These are phyloP conservation scores for Clathrus columnatus DNA, from an alignment of 768 basidiomycete species.

Conservation along the genomic window DNA sequence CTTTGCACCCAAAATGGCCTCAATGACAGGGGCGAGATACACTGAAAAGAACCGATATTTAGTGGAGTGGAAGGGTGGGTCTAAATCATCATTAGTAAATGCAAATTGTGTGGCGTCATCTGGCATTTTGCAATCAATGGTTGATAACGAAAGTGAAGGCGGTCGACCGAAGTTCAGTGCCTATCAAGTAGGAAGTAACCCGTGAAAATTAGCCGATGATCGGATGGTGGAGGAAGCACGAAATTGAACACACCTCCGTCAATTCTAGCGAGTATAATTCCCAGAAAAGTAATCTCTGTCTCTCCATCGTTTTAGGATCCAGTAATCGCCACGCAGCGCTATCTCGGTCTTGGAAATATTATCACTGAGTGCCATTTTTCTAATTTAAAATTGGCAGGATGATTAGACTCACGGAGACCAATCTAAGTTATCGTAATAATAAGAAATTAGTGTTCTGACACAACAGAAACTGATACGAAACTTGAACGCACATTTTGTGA, in stretches of 20 bases:
- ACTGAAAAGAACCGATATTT: constrained; percentile 24
- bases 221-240: background rate
- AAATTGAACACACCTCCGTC: constrained; percentile 44
- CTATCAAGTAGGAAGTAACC: background rate
- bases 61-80: constrained; percentile 12
- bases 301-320: constrained; percentile 51
- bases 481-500: constrained; percentile 47
- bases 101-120: constrained; percentile 10
- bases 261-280: constrained; percentile 65
- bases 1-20: constrained; percentile 29
- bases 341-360: constrained; percentile 45
- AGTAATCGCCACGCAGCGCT: constrained; percentile 51
- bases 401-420: constrained; percentile 51
- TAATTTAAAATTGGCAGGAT: constrained; percentile 35
- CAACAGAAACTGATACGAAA: background rate
- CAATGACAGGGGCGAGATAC: constrained; percentile 9
- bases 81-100: constrained; percentile 2
- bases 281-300: constrained; percentile 68
- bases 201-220: background rate
- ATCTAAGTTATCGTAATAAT: constrained; percentile 32
- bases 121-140: constrained; percentile 19
- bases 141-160: constrained; percentile 2
- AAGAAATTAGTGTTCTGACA: background rate
- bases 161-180: constrained; percentile 1
- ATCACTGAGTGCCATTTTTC: constrained; percentile 13